A percentile compares a stretch with the other conserved stretches of the same genome.
Conservation (phyloP, 2,329 filamentous ascomycete genomes). For the Sordariomycetes sp. region DNA sequence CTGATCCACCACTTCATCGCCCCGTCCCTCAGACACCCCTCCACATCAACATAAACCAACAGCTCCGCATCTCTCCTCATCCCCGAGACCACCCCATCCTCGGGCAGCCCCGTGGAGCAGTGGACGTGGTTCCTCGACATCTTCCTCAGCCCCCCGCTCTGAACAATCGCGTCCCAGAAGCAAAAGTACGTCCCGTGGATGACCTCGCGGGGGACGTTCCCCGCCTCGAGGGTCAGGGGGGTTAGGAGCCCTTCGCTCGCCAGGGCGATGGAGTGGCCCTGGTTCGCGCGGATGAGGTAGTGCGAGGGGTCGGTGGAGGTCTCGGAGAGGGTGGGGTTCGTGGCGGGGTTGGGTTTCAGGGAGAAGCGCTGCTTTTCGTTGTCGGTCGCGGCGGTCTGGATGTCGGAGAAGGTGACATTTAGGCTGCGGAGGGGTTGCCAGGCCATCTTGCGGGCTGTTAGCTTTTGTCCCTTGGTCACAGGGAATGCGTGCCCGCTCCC, state of each 20-base stretch:
- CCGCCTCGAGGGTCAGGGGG: slow-evolving; percentile 46
- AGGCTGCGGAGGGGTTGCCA: slow-evolving; percentile 52
- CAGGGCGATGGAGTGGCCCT: slow-evolving; percentile 76
- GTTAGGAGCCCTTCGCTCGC: slow-evolving; percentile 59
- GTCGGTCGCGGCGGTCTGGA: slow-evolving; percentile 52
- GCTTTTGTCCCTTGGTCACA: too few species aligned
- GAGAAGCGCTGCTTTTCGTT: slow-evolving; percentile 90
- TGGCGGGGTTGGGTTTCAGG: slow-evolving; percentile 42
- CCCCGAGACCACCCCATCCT: slow-evolving; percentile 51
- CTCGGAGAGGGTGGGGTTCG: slow-evolving; percentile 13
- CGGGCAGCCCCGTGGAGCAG: slow-evolving; percentile 64
- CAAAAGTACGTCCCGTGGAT: slow-evolving; percentile 84
- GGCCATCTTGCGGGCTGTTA: too few species aligned
- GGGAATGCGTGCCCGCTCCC: too few species aligned
- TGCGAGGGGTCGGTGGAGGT: slow-evolving; percentile 37
- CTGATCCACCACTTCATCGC: slow-evolving; percentile 63
- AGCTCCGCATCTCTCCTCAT: slow-evolving; percentile 71
- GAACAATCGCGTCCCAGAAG: slow-evolving; percentile 63
- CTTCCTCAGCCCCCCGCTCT: slow-evolving; percentile 60
- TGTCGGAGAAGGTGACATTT: slow-evolving; percentile 61
- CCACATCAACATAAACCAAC: slow-evolving; percentile 64
- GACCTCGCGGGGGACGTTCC: slow-evolving; percentile 49
- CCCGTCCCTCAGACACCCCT: slow-evolving; percentile 46
- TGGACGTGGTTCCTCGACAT: slow-evolving; percentile 88
- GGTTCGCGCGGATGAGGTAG: slow-evolving; percentile 88